Evolutionary conservation across 2,329 filamentous ascomycete genomes (phyloP), one percentile per base, ranked within the genome.

Genomic region (Aureobasidium sp.): DNA sequence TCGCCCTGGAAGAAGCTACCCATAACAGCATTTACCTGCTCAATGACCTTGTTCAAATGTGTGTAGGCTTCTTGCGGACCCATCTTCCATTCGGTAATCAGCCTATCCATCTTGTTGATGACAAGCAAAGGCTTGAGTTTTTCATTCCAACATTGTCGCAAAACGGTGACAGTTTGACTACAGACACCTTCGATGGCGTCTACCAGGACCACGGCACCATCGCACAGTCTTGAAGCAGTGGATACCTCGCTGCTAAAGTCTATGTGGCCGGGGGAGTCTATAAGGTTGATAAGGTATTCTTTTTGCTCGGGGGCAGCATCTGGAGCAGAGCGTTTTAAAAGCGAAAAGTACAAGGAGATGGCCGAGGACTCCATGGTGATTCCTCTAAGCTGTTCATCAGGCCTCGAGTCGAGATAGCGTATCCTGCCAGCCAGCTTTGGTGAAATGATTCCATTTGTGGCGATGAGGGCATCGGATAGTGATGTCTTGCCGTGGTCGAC

Each of bases 301-400:
- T 91, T 91, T 23, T 88, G 82, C 69, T 87, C 83, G 0, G 73
- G 73, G 48, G 67, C 62, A 8, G 72, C 70, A 32, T 74, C 68
- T 27, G 90, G 87, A 1, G 84, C 80, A 41, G 84, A 79, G 67
- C 90, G 85, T 67, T 92, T 84, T 60, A 96, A 79, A 83, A 97
- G 90, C 39, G 92, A 95, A 74, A 99, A 99, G 76, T 89, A 95
- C 37, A 99, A 81, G 0, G 94, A 97, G 66, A 99, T 99, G 65
- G 94, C 94, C 6, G 93, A 97, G 0, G 94, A 97, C 75, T 99
- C 94, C 94, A 99, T 99, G n/a, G 94, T 99, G 72, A 99, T 99
- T 62, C 94, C 94, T 67, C 94, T 88, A 17, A 90, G 84, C 77
- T 99, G 94, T 75, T 99, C 94, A 76, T 99, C 94, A 1, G 93